phyloP scores from a whole-genome alignment of 352 stramenopile species.

The Phytophthora crassamura region DNA sequence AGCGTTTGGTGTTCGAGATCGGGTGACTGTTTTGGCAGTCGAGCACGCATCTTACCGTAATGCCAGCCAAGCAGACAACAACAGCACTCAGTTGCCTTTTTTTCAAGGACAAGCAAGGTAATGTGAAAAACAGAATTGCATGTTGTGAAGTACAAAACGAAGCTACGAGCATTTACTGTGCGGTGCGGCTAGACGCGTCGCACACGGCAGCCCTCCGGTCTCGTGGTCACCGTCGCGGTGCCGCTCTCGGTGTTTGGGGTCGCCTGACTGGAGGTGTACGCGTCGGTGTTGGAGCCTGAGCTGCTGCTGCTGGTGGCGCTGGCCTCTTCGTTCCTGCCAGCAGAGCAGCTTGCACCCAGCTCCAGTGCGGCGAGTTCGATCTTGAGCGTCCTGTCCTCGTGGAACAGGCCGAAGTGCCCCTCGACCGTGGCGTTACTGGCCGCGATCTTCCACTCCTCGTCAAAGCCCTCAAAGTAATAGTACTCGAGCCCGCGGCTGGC shows the following conservation, averaged over 20 bases:
- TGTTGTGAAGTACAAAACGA: neutral
- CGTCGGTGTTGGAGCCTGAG: slow-evolving; percentile 1
- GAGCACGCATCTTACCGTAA: too few relatives aligned
- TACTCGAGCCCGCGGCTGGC: slow-evolving; percentile 50
- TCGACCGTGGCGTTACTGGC: slow-evolving; percentile 58
- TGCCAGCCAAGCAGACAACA: too few relatives aligned
- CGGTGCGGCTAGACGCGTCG: neutral
- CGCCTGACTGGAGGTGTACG: neutral
- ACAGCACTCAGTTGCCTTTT: too few relatives aligned
- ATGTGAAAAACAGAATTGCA: neutral
- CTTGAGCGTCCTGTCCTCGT: slow-evolving; percentile 55
- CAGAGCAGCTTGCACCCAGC: slow-evolving; percentile 22
- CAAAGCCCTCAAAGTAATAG: slow-evolving; percentile 80
- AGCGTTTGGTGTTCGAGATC: too few relatives aligned
- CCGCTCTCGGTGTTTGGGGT: slow-evolving; percentile 3
- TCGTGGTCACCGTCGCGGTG: neutral
- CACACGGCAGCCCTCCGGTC: slow-evolving; percentile 10
- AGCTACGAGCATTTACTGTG: neutral
- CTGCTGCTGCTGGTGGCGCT: slow-evolving; percentile 9
- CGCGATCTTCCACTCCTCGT: slow-evolving; percentile 63
- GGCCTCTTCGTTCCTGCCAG: slow-evolving; percentile 24
- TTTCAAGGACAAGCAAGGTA: too few relatives aligned
- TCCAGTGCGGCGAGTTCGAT: slow-evolving; percentile 38
- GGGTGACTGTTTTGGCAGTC: too few relatives aligned
- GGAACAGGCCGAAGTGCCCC: slow-evolving; percentile 67